Conservation (phyloP, 176 grass and related monocot genomes). For the Bromus sterilis region DNA sequence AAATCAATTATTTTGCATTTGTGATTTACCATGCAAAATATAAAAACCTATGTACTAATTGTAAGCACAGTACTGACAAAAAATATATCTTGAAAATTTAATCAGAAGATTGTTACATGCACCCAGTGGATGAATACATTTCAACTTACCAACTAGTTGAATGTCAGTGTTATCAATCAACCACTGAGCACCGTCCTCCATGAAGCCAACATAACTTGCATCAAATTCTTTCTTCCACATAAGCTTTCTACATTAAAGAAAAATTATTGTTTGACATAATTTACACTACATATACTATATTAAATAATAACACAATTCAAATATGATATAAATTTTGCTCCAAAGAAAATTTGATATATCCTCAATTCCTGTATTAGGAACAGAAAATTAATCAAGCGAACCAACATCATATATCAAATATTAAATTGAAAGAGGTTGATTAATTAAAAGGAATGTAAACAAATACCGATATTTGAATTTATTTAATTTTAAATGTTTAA, state of each 20-base stretch:
- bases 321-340: background rate
- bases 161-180: conserved; percentile 78
- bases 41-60: too few relatives aligned
- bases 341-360: background rate
- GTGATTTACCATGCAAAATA: background rate
- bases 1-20: background rate
- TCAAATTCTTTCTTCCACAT: conserved; percentile 91
- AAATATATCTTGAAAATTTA: background rate
- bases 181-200: conserved; percentile 83
- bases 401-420: background rate
- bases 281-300: background rate
- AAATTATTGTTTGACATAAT: background rate
- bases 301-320: background rate
- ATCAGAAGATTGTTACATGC: background rate
- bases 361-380: background rate
- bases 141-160: conserved; percentile 63
- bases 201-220: conserved; percentile 77
- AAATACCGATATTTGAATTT: background rate
- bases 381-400: background rate
- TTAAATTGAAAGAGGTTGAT: background rate
- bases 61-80: background rate
- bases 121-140: background rate
- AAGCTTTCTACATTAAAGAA: conserved; percentile 35
- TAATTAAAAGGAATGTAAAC: background rate
- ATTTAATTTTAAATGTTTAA: background rate